Base-by-base conservation (phyloP, 176 grass and related monocot species). In the Metroxylon sagu region DNA sequence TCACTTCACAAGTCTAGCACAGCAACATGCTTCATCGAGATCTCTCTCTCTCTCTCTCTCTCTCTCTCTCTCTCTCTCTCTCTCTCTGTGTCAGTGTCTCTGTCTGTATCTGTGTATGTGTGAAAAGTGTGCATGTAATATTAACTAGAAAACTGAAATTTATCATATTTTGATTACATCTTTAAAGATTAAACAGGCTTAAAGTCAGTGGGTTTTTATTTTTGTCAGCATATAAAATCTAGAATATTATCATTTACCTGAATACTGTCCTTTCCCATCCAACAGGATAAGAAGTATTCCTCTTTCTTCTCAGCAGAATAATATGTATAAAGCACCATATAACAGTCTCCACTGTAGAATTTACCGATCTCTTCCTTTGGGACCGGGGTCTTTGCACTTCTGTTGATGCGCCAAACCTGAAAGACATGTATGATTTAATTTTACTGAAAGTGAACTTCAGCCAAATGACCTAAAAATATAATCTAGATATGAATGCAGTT, bases 251-350 rank as follows among this genome's bases (percentile, higher is more conserved):
- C 35, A 39, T 12, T 88, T 87, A 96, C 86, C 86, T 53, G 64
- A 14, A 76, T 68, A 64, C 86, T 90, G 64, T 96, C 83, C 68
- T 85, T 96, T 68, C 91, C 91, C 70, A 90, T 79, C 91, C 86
- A 96, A 80, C 77, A 79, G 23, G 50, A 80, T 49, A 96, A 80
- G 80, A 89, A 87, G 59, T 82, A 87, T 77, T 96, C 92, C 80
- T 96, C 92, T 86, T 82, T 96, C 57, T 80, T 96, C 29, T 96
- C 92, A 39, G 83, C 77, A 25, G 92, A 88, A 96, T 90, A 80
- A 74, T 96, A 96, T 8, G 80, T 77, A 61, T 88, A 96, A 52
- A 90, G 83, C 81, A 96, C 68, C 69, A 96, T 82, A 53, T 87
- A 96, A 67, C 91, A 96, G 68, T 96, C 86, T 75, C 83, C 86